Base-by-base conservation (phyloP, 805 yeast genomes). In the Sugiyamaella chiloensis region DNA sequence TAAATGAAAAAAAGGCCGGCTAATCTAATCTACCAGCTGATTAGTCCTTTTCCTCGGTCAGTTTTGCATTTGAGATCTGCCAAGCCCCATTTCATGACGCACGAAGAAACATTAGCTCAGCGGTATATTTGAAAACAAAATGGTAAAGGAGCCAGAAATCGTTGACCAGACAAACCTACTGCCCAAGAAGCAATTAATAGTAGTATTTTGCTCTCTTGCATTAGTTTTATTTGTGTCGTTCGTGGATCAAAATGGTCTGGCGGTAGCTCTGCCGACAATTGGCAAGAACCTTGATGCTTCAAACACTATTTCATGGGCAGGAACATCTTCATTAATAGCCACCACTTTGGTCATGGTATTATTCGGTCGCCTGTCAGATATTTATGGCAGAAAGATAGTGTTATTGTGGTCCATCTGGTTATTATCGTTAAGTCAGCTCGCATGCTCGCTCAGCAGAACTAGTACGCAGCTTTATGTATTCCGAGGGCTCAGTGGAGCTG, bases 401-500 rank as follows among this genome's bases (percentile, higher is more conserved):
- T 56, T 79, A 42, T 52, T 78, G 30, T 51, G 60, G 2, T 67
- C 74, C 26, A 58, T 76, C 26, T 51, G 58, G 1, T 62, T 76
- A 2, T 60, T 78, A 7, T 66, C 69, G 3, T 42, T 72, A 6
- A 69, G 73, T 19, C 79, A 78, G 52, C 57, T 79, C 24, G 76
- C 74, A 3, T 73, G 80, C 56, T 80, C 78, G 6, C 71, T 76
- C 52, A 73, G 75, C 14, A 66, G 67, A 47, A 74, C 74, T 1
- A 71, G 76, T 2, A 62, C 71, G 1, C 76, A 76, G 53, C 68
- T 79, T 34, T 78, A 63, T 54, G 66, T 79, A 2, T 77, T 75
- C 53, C 63, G 83, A 44, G 81, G 79, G 0, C 61, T 78, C 48
- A 73, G 79, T 8, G 83, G 83, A 23, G 68, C 78, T 19, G 83